phyloP scores from a whole-genome alignment of 257 asterid species.

The Salvia hispanica region DNA sequence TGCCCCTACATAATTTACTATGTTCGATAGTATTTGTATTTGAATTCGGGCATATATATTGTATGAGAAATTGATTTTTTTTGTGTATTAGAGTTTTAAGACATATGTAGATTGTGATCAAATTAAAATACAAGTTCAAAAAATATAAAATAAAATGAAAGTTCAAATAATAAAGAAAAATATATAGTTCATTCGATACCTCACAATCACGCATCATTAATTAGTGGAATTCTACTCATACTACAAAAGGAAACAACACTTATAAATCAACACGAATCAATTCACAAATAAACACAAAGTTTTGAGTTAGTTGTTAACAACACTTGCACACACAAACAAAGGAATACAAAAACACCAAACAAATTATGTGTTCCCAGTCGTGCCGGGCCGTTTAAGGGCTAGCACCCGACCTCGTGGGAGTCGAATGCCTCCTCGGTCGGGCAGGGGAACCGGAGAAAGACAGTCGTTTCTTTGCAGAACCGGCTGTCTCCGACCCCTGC shows the following conservation, averaged over 20 bases:
- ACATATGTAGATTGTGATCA: too few relatives aligned
- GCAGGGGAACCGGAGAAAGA: slow-evolving; percentile 61
- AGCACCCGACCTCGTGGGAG: background rate
- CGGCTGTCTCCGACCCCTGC: slow-evolving; percentile 37
- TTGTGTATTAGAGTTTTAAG: too few relatives aligned
- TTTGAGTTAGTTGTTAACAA: slow-evolving; percentile 6
- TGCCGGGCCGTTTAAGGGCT: slow-evolving; percentile 10
- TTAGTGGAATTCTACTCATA: background rate
- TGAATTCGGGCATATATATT: too few relatives aligned
- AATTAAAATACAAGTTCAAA: too few relatives aligned
- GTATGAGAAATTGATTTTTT: too few relatives aligned
- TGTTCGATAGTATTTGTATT: too few relatives aligned
- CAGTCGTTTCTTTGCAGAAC: slow-evolving; percentile 52
- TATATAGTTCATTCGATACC: too few relatives aligned
- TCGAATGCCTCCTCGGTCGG: slow-evolving; percentile 19
- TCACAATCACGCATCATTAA: background rate
- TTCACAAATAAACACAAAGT: background rate
- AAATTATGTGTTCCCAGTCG: background rate
- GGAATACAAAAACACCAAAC: background rate
- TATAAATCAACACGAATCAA: background rate
- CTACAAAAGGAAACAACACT: background rate
- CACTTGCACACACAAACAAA: background rate
- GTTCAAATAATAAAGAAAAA: too few relatives aligned
- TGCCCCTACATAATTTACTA: too few relatives aligned
- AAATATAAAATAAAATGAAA: too few relatives aligned